A percentile compares a stretch with the other conserved stretches of the same genome.
Evolutionary conservation across 331 rosid species (phyloP).

Genomic region (Dryas integrifolia): DNA sequence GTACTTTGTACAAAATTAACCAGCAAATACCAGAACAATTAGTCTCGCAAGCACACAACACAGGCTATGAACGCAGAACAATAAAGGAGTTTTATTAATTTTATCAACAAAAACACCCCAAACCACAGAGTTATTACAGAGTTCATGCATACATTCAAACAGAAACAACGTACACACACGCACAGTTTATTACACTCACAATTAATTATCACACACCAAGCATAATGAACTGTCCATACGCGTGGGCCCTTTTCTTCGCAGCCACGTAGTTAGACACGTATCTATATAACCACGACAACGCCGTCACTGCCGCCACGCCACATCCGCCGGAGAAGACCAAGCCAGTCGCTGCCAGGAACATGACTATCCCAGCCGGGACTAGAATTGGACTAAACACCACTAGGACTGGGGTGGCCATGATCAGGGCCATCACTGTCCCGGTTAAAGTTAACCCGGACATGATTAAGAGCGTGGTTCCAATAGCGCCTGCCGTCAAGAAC

Average conservation of each 20-base stretch:
- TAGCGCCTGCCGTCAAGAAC: conserved; percentile 56
- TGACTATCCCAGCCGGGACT: conserved; percentile 50
- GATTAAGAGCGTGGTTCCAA: conserved; percentile 49
- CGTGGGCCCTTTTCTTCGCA: conserved; percentile 40
- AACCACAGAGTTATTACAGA: no score
- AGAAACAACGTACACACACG: no score
- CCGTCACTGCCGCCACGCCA: conserved; percentile 45
- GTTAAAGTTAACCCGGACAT: conserved; percentile 55
- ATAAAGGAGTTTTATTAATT: no score
- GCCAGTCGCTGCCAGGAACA: conserved; percentile 41
- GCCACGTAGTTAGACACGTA: conserved; percentile 32
- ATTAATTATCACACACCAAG: no score
- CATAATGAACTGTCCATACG: conserved; percentile 21
- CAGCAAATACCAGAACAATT: no score
- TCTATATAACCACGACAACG: conserved; percentile 55
- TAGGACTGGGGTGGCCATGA: conserved; percentile 62
- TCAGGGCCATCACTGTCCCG: conserved; percentile 56
- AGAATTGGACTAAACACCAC: conserved; percentile 66
- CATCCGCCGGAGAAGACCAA: conserved; percentile 58
- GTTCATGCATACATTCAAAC: no score
- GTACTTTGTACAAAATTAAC: no score
- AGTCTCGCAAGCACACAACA: no score
- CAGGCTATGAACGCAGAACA: no score
- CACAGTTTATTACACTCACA: no score
- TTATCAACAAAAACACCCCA: no score